Evolutionary conservation across 768 basidiomycete species (phyloP), one percentile per base, ranked within the genome.

Genomic region (Hygrocybe coccinea): DNA sequence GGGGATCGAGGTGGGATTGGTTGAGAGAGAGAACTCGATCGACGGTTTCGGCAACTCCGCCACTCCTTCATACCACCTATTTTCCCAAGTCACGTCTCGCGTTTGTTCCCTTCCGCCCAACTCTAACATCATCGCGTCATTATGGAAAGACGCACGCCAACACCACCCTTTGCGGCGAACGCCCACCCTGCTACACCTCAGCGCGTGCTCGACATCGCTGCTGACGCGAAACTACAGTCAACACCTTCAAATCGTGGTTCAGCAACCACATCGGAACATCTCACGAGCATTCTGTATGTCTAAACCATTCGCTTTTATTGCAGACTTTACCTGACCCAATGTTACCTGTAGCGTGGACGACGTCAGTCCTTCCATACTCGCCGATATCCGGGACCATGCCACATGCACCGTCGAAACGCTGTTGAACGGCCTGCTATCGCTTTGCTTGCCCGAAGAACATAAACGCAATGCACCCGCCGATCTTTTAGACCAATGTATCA

Each of bases 401-500:
- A 50, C 49, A 33, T 50, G 49, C 33, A 50, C 24, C 33, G 33
- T 50, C 49, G 33, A 33, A 50, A 25, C 15, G 9, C n/a, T 50
- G 24, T 25, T 50, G 49, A 50, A 29, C 15, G 33, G 24, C 33
- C 33, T 50, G 24, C 49, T 50, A 29, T 35, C 33, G 15, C 49
- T n/a, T 35, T 50, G 49, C 35, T 50, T 50, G 24, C 22, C 22
- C 14, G 33, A 50, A 33, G 49, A 29, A 15, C 24, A 50, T 29
- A 50, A 34, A 8, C 24, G 5, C 15, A 29, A 2, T 7, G 15
- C 22, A 29, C 33, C 49, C 49, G 14, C 22, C 21, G 49, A 50
- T 33, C 49, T 50, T 35, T 36, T 50, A 25, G 49, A 50, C n/a
- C 22, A 29, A 17, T 36, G 49, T 50, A 29, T 50, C 33, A 50